These are phyloP conservation scores for Chaetomium fimeti DNA, from an alignment of 495 filamentous ascomycete species.

Conservation along the genomic window DNA sequence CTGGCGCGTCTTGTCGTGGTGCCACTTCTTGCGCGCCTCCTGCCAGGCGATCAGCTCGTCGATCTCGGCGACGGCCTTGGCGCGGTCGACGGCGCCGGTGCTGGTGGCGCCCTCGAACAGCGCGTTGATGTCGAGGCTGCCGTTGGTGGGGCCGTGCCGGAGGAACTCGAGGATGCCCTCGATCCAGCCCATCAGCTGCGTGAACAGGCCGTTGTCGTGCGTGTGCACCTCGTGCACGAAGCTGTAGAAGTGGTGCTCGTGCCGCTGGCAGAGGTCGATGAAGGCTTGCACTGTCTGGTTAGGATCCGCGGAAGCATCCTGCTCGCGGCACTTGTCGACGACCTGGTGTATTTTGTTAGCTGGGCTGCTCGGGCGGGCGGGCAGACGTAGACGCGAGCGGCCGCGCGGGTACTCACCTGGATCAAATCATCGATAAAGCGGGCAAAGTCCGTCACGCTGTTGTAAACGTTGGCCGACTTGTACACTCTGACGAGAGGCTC, in stretches of 20 bases:
- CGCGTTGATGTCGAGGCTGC: conserved; percentile 88
- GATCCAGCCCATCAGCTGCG: conserved; percentile 93
- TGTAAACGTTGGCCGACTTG: conserved; percentile 98
- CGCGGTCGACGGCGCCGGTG: conserved; percentile 63
- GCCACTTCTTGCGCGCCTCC: conserved; percentile 91
- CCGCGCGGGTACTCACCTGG: conserved; percentile 39
- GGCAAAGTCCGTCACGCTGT: conserved; percentile 92
- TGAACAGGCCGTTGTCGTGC: conserved; percentile 97
- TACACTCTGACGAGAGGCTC: conserved; percentile 95
- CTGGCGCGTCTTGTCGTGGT: conserved; percentile 93
- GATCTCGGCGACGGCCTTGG: conserved; percentile 75
- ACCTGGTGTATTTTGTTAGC: conserved; percentile 45
- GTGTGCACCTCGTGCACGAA: conserved; percentile 97
- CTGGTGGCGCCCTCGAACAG: conserved; percentile 76
- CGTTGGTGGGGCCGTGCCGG: conserved; percentile 73
- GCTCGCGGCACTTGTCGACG: conserved; percentile 82
- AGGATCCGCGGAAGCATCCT: conserved; percentile 89
- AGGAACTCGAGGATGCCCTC: conserved; percentile 96
- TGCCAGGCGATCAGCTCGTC: conserved; percentile 88
- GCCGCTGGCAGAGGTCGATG: conserved; percentile 92
- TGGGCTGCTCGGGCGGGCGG: too few relatives aligned
- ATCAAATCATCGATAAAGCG: conserved; percentile 90
- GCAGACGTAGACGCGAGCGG: too few relatives aligned
- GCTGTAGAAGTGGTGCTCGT: conserved; percentile 97
- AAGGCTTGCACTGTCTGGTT: conserved; percentile 99